Evolutionary conservation across 2,329 filamentous ascomycete species (phyloP).

Genomic region (Malbranchea zuffiana): DNA sequence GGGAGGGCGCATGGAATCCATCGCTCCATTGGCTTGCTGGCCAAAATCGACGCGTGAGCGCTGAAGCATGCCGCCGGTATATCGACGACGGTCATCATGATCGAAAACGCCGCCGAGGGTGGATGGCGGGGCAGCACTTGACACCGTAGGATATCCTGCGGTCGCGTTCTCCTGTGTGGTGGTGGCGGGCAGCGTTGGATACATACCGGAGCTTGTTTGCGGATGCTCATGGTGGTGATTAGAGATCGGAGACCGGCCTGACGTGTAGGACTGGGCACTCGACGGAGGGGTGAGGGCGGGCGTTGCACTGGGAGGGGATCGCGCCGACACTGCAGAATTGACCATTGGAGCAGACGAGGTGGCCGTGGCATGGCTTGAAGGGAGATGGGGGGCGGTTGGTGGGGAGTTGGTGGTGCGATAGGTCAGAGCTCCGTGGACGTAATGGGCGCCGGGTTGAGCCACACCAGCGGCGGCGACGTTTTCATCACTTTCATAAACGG

Average conservation of each 20-base stretch:
- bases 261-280: slow-evolving; percentile 52
- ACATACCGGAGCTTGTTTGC: slow-evolving; percentile 44
- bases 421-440: slow-evolving; percentile 42
- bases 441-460: slow-evolving; percentile 61
- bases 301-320: slow-evolving; percentile 43
- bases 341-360: slow-evolving; percentile 31
- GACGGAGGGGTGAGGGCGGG: slow-evolving; percentile 53
- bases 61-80: slow-evolving; percentile 51
- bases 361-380: slow-evolving; percentile 31
- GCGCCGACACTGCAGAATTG: slow-evolving; percentile 27
- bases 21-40: slow-evolving; percentile 31
- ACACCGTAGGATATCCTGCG: slow-evolving; percentile 39
- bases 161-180: slow-evolving; percentile 47
- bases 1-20: slow-evolving; percentile 23
- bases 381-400: slow-evolving; percentile 30
- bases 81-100: slow-evolving; percentile 49
- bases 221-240: slow-evolving; percentile 37
- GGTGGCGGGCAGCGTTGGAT: slow-evolving; percentile 51
- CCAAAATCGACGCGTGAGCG: slow-evolving; percentile 37
- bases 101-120: slow-evolving; percentile 51
- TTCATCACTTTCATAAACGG: slow-evolving; percentile 85
- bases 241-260: slow-evolving; percentile 50
- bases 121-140: slow-evolving; percentile 49
- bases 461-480: slow-evolving; percentile 69
- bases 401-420: slow-evolving; percentile 51